These are phyloP conservation scores for Phytopythium kandeliae DNA, from an alignment of 352 stramenopile species.

Conservation along the genomic window DNA sequence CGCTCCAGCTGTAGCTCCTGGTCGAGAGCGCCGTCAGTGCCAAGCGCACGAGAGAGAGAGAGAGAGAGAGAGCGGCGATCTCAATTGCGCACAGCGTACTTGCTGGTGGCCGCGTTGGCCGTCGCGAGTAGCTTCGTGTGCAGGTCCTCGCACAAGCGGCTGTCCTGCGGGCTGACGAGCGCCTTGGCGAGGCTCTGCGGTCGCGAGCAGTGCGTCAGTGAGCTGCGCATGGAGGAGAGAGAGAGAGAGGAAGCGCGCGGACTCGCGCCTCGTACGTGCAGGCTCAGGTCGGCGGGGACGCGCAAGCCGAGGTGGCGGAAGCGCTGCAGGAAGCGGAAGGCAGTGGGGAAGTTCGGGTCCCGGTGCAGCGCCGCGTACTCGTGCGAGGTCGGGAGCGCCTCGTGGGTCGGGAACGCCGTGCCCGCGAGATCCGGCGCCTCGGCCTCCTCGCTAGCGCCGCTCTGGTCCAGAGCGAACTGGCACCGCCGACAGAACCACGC, in stretches of 20 bases:
- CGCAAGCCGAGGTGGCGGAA: conserved; percentile 56
- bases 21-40: no score
- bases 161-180: conserved; percentile 25
- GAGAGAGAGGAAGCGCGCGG: no score
- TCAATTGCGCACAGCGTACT: conserved; percentile 23
- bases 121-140: conserved; percentile 43
- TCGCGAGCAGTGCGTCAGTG: not conserved
- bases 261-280: conserved; percentile 40
- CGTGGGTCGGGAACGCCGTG: conserved; percentile 29
- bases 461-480: conserved; percentile 34
- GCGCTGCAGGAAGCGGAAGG: conserved; percentile 66
- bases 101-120: conserved; percentile 33
- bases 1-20: conserved; percentile 43
- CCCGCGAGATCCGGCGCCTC: not conserved
- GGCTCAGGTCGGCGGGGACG: conserved; percentile 30
- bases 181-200: conserved; percentile 27
- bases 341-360: conserved; percentile 42
- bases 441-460: not conserved
- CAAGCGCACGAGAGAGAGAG: no score
- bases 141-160: conserved; percentile 32
- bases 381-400: conserved; percentile 18
- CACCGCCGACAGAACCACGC: conserved; percentile 61
- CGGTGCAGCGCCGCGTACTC: conserved; percentile 33
- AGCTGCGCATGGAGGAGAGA: no score
- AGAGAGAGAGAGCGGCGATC: no score